Evolutionary conservation across 192 early-diverging fungal genomes (phyloP), one percentile per base, ranked within the genome.

Genomic region (Lobosporangium transversale): DNA sequence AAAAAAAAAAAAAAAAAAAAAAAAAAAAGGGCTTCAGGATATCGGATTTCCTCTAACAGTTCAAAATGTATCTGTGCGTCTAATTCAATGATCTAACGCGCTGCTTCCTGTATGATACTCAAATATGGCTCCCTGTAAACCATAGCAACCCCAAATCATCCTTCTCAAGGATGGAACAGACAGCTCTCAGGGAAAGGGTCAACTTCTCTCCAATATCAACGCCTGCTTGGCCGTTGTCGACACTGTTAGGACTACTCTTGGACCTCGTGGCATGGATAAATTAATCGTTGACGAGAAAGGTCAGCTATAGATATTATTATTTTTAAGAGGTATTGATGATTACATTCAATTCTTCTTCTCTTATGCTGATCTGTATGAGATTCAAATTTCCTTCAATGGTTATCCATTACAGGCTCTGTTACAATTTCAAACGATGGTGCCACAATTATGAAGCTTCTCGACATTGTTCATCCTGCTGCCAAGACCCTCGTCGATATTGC

Each of bases 371-470:
- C n/a, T n/a, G n/a, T n/a, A n/a, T n/a, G n/a, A n/a, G n/a, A n/a
- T n/a, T n/a, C n/a, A n/a, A n/a, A n/a, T n/a, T n/a, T n/a, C n/a
- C n/a, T n/a, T n/a, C n/a, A n/a, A n/a, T n/a, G n/a, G n/a, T 33
- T 63, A 45, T 50, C 29, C 20, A 15, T 20, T 35, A 27, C 60
- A 94, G 93, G 92, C 40, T 70, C 88, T 44, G 96, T 96, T 31
- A 98, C 96, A 15, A 98, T 98, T 70, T 98, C 96, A 27, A 99
- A 99, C 80, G 97, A 99, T 83, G 97, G 97, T 47, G 97, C 97
- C 2, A 99, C 97, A 14, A 99, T 99, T 78, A 92, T 99, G 90
- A 94, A 93, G 83, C 85, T 98, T 49, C 84, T 99, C 61, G 97
- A 99, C 73, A 94, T 99, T 66, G 95, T 97, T 32, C 97, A 99